Base-by-base conservation (phyloP, 2,329 filamentous ascomycete genomes). In the Xylariaceae sp. region DNA sequence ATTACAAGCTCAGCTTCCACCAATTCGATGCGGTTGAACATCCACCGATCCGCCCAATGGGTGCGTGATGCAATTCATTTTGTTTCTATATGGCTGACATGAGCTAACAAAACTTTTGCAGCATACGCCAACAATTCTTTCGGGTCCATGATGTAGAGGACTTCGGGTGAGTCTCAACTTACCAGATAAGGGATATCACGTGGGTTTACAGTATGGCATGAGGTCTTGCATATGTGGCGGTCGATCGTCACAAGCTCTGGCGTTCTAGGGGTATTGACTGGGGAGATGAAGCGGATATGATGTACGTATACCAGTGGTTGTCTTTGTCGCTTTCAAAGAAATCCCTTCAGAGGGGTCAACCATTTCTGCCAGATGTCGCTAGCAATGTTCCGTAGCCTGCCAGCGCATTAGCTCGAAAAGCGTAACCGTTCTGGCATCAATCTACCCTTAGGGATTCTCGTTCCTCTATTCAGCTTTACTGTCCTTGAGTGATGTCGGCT, bases 1-100 rank as follows among this genome's bases (percentile, higher is more conserved):
- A 96, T 59, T 89, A 95, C 70, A 95, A 96, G 78, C 85, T 97
- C 65, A 77, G 89, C 39, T 99, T 89, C 74, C 83, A 94, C 71
- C 87, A 96, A 70, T 99, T 99, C 64, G 91, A 97, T 65, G 94
- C 94, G 6, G 94, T 99, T 51, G 91, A 91, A 59, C 94, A 99
- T 77, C 94, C 94, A 9, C 83, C 95, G 67, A 94, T 99, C 70
- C 90, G 88, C 72, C 92, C 94, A 11, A 99, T 99, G 86, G 59
- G 60, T 62, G 51, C 40, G 86, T 85, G 71, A 71, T 74, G 65
- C 5, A 9, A 19, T 41, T 35, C 40, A 27, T 31, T 32, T 34
- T 46, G 12, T 47, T 43, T 39, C 50, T 8, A 19, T 5, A 2
- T 45, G 26, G 26, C 12, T 46, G 2, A 40, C 9, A 27, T 60